phyloP scores from a whole-genome alignment of 805 yeast species.

The Saccharomycopsis amapae region DNA sequence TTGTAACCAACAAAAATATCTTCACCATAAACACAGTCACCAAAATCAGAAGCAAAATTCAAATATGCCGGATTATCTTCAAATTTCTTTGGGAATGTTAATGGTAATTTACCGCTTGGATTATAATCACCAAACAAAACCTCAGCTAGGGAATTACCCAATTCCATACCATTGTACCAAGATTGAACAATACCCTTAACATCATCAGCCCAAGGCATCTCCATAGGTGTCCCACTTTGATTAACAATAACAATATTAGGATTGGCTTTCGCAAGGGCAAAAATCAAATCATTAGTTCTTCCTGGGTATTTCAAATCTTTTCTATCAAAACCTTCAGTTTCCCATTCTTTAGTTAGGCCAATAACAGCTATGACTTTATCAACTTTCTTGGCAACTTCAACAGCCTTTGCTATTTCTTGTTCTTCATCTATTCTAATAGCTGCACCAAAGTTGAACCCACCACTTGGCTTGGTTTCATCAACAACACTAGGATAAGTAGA shows the following conservation, averaged over 20 bases:
- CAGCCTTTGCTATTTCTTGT: conserved; percentile 36
- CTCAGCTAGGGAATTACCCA: conserved; percentile 52
- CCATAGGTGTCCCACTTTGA: conserved; percentile 57
- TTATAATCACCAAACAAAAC: conserved; percentile 51
- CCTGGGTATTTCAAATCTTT: conserved; percentile 45
- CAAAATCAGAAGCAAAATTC: conserved; percentile 30
- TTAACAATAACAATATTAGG: conserved; percentile 46
- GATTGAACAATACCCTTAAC: conserved; percentile 43
- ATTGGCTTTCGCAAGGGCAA: conserved; percentile 41
- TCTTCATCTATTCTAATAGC: conserved; percentile 23
- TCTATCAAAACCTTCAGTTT: conserved; percentile 55
- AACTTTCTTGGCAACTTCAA: conserved; percentile 38
- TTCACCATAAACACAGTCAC: conserved; percentile 27
- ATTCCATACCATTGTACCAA: conserved; percentile 52
- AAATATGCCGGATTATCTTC: conserved; percentile 41
- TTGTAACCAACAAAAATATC: conserved; percentile 44
- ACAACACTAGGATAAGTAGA: conserved; percentile 24
- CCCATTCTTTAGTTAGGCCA: conserved; percentile 52
- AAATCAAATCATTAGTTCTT: conserved; percentile 37
- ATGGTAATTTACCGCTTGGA: conserved; percentile 59
- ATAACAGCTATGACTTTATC: conserved; percentile 47
- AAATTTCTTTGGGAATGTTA: conserved; percentile 50
- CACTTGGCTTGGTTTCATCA: conserved; percentile 25
- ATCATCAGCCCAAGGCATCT: conserved; percentile 44
- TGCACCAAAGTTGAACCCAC: conserved; percentile 32